phyloP scores from a whole-genome alignment of 805 yeast genomes.

The Candida ficus region DNA sequence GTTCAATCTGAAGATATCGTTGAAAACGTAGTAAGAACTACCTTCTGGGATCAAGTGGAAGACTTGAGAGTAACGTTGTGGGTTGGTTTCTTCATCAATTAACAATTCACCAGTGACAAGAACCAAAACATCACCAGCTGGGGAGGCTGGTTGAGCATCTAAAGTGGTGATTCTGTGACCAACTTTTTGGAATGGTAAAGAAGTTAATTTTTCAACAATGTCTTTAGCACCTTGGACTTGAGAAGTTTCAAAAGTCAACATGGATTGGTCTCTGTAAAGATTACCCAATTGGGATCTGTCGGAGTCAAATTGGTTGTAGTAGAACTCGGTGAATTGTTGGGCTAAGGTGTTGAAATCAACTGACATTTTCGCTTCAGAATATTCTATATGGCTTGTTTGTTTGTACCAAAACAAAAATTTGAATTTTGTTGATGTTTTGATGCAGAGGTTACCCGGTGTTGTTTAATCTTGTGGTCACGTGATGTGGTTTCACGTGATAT shows the following conservation, averaged over 20 bases:
- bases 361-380: too few species aligned
- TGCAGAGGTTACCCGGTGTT: too few species aligned
- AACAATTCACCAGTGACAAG: slow-evolving; percentile 96
- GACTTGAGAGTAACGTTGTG: slow-evolving; percentile 96
- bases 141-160: slow-evolving; percentile 97
- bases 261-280: slow-evolving; percentile 93
- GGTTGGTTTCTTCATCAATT: slow-evolving; percentile 87
- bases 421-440: too few species aligned
- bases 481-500: too few species aligned
- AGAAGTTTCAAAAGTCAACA: slow-evolving; percentile 93
- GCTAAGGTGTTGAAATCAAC: slow-evolving; percentile 45
- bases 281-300: slow-evolving; percentile 91
- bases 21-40: slow-evolving; percentile 86
- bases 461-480: too few species aligned
- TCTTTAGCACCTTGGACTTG: slow-evolving; percentile 93
- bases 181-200: slow-evolving; percentile 89
- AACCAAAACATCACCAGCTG: slow-evolving; percentile 87
- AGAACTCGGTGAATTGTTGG: slow-evolving; percentile 86
- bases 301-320: slow-evolving; percentile 91
- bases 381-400: too few species aligned
- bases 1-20: slow-evolving; percentile 95
- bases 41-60: slow-evolving; percentile 96
- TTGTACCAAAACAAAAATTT: too few species aligned
- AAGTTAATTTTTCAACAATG: slow-evolving; percentile 86
- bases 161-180: slow-evolving; percentile 90